Evolutionary conservation across 805 yeast genomes (phyloP), one percentile per base, ranked within the genome.

Genomic region (Kazachstania viticola): DNA sequence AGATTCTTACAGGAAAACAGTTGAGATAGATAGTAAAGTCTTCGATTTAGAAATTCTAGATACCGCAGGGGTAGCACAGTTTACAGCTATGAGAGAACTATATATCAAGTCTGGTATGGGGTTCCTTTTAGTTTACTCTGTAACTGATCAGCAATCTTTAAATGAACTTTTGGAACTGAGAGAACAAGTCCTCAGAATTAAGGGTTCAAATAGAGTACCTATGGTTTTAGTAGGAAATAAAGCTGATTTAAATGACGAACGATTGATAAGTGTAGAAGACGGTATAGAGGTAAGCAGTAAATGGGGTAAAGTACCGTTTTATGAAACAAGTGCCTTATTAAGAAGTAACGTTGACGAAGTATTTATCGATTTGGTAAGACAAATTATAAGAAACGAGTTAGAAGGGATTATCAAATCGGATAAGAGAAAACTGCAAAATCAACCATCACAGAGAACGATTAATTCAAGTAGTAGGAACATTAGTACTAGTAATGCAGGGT

Each of bases 21-120:
- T 84, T 36, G 85, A 79, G 47, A 76, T 88, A 22, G 95, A 88
- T 54, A 93, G 85, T 21, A 71, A 88, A 42, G 76, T 83, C 4
- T 82, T 91, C 49, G 82, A 80, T 42, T 64, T 88, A 45, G 95
- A 88, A 58, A 76, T 80, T 33, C 62, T 87, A 38, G 98, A 91
- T 50, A 84, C 95, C 3, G 94, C 94, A 1, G 97, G 95, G 28
- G 78, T 78, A 38, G 95, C 95, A 15, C 96, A 87, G 59, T 88
- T 84, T 62, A 82, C 94, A 0, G 95, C 95, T 8, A 84, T 88
- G 95, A 64, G 96, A 42, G 95, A 87, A 51, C 57, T 81, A 30
- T 81, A 81, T 51, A 81, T 81, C 49, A 82, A 83, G 44, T 76
- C 84, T 29, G 95, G 96, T 9, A 81, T 79, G 49, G 96, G 95